Evolutionary conservation across 2,329 filamentous ascomycete species (phyloP), one percentile per base, ranked within the genome.

Genomic region (Lachnellula hyalina): DNA sequence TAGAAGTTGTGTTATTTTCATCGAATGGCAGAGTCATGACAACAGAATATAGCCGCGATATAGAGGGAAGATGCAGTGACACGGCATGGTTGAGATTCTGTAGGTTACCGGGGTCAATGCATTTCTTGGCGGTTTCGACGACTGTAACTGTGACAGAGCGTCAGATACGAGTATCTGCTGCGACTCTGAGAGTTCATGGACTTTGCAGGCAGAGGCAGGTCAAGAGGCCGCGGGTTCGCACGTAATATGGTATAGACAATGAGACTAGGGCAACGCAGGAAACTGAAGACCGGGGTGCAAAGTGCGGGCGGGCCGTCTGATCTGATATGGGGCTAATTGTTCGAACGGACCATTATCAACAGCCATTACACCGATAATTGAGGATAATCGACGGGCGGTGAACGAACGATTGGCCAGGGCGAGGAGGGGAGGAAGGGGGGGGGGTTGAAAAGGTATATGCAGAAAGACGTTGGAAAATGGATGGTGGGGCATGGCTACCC

Each of bases 41-140:
- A 57, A 47, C 47, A 52, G 47, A 52, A 56, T 51, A 57, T 57
- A 60, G 49, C 59, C 57, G 57, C 54, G 51, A 49, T 46, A 52
- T 28, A 54, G 35, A 36, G 47, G 32, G 32, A 54, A 12, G 36
- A 38, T n/a, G 45, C n/a, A 53, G 61, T 61, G 42, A 58, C 55
- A 61, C 61, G 46, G 59, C 61, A 63, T 63, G 61, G 55, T 54
- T 61, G 47, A 57, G 56, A 58, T 58, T 53, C 51, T 56, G 56
- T 55, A 50, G 55, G 58, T 23, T 53, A 38, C 52, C 57, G 50
- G 54, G 48, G 49, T 28, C 55, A 44, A 59, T 57, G 60, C 52
- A 59, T 11, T 42, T 44, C 28, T 56, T 51, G 54, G 54, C 28
- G 19, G 54, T 47, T 51, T 51, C 51, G 47, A 53, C 46, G 46